phyloP scores from a whole-genome alignment of 345 rosid genomes.

The Rhodomyrtus tomentosa region DNA sequence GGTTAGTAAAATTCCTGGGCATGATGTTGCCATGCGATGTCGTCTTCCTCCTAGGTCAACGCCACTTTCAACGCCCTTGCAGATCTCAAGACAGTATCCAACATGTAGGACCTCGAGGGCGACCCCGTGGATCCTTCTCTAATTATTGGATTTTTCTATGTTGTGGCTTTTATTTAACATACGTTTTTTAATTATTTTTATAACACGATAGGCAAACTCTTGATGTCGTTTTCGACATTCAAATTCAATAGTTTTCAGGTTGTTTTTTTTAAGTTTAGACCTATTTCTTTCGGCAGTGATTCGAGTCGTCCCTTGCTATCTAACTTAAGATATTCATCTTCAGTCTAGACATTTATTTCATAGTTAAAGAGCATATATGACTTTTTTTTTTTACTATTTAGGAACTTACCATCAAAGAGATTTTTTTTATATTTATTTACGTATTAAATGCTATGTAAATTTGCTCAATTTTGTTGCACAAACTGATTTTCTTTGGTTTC shows the following conservation, averaged over 20 bases:
- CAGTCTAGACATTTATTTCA: neutral
- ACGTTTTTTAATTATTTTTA: neutral
- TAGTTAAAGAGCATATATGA: neutral
- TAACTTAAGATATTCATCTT: neutral
- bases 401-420: neutral
- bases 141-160: neutral
- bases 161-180: neutral
- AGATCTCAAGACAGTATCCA: neutral
- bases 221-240: neutral
- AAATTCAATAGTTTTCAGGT: neutral
- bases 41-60: neutral
- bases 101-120: neutral
- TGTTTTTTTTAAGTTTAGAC: neutral
- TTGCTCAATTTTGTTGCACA: neutral
- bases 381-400: neutral
- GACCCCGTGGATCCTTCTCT: neutral
- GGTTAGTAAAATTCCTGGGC: neutral
- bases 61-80: neutral
- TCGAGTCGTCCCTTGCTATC: neutral
- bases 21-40: neutral
- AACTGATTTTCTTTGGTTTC: neutral
- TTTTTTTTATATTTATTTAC: neutral
- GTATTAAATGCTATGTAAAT: neutral
- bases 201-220: neutral
- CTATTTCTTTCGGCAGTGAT: no score